Conservation (phyloP, 2,329 filamentous ascomycete species). For the Colletotrichum orchidophilum region DNA sequence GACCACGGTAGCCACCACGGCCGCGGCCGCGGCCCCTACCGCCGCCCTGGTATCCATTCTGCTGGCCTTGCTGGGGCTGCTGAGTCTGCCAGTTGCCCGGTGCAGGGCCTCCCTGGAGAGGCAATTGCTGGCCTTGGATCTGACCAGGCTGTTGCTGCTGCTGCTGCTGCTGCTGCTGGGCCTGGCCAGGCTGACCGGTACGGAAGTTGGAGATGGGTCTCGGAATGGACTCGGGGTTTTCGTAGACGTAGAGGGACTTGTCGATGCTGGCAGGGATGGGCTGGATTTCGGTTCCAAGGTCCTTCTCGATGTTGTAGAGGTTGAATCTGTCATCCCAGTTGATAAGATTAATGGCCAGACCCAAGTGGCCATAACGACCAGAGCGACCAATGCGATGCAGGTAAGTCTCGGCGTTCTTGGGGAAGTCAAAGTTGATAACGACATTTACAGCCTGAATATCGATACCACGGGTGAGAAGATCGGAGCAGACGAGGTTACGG, state of each 20-base stretch:
- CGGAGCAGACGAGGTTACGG: conserved; percentile 97
- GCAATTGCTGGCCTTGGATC: conserved; percentile 38
- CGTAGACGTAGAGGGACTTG: conserved; percentile 98
- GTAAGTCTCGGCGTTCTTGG: conserved; percentile 99
- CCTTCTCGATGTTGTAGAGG: conserved; percentile 97
- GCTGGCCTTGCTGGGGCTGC: conserved; percentile 39
- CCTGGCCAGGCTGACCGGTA: conserved; percentile 40
- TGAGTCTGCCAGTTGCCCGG: conserved; percentile 42
- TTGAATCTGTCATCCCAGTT: conserved; percentile 99
- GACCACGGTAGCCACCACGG: conserved; percentile 37
- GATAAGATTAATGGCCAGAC: conserved; percentile 98
- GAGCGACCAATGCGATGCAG: conserved; percentile 98
- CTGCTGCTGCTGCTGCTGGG: conserved; percentile 37
- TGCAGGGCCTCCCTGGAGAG: conserved; percentile 38
- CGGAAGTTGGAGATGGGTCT: conserved; percentile 72
- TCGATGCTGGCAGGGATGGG: conserved; percentile 95
- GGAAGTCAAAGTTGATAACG: conserved; percentile 99
- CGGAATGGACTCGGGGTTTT: conserved; percentile 93
- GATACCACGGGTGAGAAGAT: conserved; percentile 96
- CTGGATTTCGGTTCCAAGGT: conserved; percentile 96
- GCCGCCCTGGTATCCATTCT: conserved; percentile 44
- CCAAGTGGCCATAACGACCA: conserved; percentile 94
- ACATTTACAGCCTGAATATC: conserved; percentile 99
- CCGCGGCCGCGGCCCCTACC: conserved; percentile 40
- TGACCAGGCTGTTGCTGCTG: conserved; percentile 26